Base-by-base conservation (phyloP, 768 basidiomycete genomes). In the Rubroboletus satanas region DNA sequence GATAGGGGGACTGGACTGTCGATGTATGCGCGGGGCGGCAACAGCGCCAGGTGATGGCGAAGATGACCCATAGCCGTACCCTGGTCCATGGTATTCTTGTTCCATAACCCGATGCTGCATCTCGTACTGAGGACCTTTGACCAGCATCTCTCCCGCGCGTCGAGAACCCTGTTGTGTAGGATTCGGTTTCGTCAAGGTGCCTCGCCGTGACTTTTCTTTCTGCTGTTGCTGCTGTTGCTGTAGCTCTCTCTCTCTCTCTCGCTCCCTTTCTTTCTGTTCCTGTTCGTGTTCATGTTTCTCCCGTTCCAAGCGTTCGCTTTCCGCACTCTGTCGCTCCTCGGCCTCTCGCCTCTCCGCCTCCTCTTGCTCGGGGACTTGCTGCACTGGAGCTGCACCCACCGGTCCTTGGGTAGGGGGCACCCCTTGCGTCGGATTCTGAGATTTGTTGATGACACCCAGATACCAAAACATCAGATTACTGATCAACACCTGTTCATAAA, bases 381-480 rank as follows among this genome's bases (percentile, higher is more conserved):
- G 70, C 9, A 60, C 62, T 12, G 66, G 68, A 29, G 39, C n/a
- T 17, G 59, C 42, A 56, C 28, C 61, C 50, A 42, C 43, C 47
- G 66, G 32, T 23, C 43, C 63, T 68, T 73, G 72, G 35, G 73
- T 60, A 37, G 78, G 62, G 7, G 70, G 42, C 5, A 72, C 63
- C 5, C 77, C 74, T 36, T 69, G 45, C 12, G 75, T 67, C 14
- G 78, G 75, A 49, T 66, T 80, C 64, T 86, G 87, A 18, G 91
- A 83, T 73, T 96, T 94, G 73, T 98, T 97, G 74, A 98, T 98
- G 61, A 98, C 87, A 12, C 95, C 93, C 36, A 99, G 80, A 69
- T 98, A 99, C 97, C 97, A 99, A 79, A 99, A 98, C 93, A 96
- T 97, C 64, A 93, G 75, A 68, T 93, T 93, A 67, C 88, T 91